Evolutionary conservation across 345 rosid species (phyloP).

Genomic region (Noccaea caerulescens): DNA sequence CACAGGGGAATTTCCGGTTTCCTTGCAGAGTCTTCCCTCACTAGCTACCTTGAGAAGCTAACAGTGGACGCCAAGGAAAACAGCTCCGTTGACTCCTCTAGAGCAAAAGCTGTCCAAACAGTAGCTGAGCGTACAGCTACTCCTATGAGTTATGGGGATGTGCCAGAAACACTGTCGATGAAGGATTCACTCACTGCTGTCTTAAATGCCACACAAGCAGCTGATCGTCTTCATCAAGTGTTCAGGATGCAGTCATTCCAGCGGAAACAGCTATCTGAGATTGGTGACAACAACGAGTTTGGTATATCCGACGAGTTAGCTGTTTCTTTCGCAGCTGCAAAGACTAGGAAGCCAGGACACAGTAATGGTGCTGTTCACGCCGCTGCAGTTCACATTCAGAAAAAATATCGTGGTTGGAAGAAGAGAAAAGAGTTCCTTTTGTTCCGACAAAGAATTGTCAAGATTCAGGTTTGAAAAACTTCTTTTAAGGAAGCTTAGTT

Average conservation of each 20-base stretch:
- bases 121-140: conserved; percentile 68
- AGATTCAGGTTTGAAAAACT: conserved; percentile 68
- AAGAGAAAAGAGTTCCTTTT: conserved; percentile 79
- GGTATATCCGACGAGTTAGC: conserved; percentile 64
- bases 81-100: conserved; percentile 45
- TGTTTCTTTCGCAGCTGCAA: conserved; percentile 58
- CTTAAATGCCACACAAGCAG: conserved; percentile 91
- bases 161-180: conserved; percentile 67
- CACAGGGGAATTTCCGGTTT: conserved; percentile 94
- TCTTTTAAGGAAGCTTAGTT: not conserved
- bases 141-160: conserved; percentile 56
- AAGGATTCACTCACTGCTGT: conserved; percentile 85
- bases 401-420: conserved; percentile 90
- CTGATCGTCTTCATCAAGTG: conserved; percentile 77
- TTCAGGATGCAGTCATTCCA: conserved; percentile 88
- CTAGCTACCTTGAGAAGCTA: conserved; percentile 66
- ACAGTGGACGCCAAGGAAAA: conserved; percentile 62
- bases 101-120: conserved; percentile 58
- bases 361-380: conserved; percentile 56
- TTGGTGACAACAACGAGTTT: conserved; percentile 44
- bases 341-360: conserved; percentile 50
- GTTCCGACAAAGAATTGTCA: conserved; percentile 79
- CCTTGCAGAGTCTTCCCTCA: conserved; percentile 85
- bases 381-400: conserved; percentile 87
- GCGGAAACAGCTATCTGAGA: conserved; percentile 60